A percentile compares a stretch with the other conserved stretches of the same genome.
phyloP scores from a whole-genome alignment of 768 basidiomycete genomes.

The Xanthoconium stramineum region DNA sequence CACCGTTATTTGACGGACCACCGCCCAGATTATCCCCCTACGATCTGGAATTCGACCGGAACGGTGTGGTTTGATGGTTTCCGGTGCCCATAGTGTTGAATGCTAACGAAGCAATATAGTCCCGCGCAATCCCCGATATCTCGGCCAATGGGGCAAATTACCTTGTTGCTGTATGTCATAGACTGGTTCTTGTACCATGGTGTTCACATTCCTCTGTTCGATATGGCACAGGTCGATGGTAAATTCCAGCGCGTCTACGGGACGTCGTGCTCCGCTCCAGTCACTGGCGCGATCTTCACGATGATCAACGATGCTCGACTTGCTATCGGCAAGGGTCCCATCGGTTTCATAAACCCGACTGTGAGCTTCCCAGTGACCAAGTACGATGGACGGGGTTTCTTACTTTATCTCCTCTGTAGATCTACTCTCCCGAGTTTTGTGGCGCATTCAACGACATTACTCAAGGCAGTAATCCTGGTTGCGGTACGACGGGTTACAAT shows the following conservation, averaged over 20 bases:
- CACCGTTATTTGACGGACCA: slow-evolving; percentile 30
- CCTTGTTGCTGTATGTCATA: slow-evolving; percentile 18
- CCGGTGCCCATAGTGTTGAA: background rate
- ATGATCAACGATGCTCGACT: slow-evolving; percentile 40
- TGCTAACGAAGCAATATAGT: slow-evolving; percentile 23
- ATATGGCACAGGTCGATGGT: slow-evolving; percentile 22
- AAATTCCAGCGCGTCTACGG: slow-evolving; percentile 25
- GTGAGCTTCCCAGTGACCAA: background rate
- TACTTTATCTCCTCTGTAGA: background rate
- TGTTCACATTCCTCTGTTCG: background rate
- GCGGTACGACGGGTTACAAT: slow-evolving; percentile 39
- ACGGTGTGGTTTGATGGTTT: slow-evolving; percentile 5
- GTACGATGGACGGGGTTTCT: background rate
- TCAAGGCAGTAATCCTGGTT: slow-evolving; percentile 43
- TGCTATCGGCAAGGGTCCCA: slow-evolving; percentile 28
- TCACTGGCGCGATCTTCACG: slow-evolving; percentile 32
- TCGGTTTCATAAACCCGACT: slow-evolving; percentile 16
- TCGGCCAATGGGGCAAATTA: slow-evolving; percentile 36
- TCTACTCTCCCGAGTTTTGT: slow-evolving; percentile 5
- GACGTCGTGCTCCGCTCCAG: slow-evolving; percentile 34
- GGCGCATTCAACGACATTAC: slow-evolving; percentile 41
- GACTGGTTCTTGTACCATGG: background rate
- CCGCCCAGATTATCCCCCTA: slow-evolving; percentile 22
- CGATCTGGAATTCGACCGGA: slow-evolving; percentile 30
- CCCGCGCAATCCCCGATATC: slow-evolving; percentile 37